These are phyloP conservation scores for Marchantia paleacea DNA, from an alignment of 225 moss, liverwort and hornwort species.

Conservation along the genomic window DNA sequence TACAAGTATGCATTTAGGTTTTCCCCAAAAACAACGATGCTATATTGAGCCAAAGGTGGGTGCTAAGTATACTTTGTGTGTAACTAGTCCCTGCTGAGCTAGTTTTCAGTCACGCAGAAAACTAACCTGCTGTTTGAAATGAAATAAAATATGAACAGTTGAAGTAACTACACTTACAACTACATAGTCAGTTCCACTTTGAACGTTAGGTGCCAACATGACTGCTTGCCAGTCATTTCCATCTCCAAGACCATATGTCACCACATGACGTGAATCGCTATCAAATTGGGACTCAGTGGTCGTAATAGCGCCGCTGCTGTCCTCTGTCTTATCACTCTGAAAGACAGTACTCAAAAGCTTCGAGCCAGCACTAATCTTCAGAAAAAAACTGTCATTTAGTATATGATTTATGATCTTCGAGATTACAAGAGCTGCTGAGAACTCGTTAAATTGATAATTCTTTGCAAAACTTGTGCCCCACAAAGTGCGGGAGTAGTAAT, in stretches of 20 bases:
- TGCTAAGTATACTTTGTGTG: too few relatives aligned
- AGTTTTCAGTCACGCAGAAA: too few relatives aligned
- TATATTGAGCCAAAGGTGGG: too few relatives aligned
- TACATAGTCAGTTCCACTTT: slow-evolving; percentile 94
- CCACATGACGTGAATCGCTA: slow-evolving; percentile 43
- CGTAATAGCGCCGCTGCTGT: slow-evolving; percentile 9
- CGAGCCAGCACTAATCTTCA: slow-evolving; percentile 66
- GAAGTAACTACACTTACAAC: slow-evolving; percentile 45
- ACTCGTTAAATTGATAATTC: background rate
- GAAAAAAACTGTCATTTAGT: background rate
- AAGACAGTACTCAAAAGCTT: slow-evolving; percentile 51
- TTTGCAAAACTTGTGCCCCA: background rate
- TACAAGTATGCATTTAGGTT: background rate
- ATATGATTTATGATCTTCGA: background rate
- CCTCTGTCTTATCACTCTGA: slow-evolving; percentile 31
- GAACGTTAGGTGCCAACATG: slow-evolving; percentile 77
- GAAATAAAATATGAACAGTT: too few relatives aligned
- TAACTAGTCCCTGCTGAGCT: too few relatives aligned
- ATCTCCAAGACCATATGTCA: slow-evolving; percentile 67
- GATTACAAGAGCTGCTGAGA: background rate
- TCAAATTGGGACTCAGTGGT: background rate
- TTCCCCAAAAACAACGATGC: too few relatives aligned
- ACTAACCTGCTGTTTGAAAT: too few relatives aligned
- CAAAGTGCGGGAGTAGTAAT: background rate
- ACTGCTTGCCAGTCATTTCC: slow-evolving; percentile 92